A percentile compares a stretch with the other conserved stretches of the same genome.
Conservation (phyloP, 31 red algal species). For the Porphyra umbilicalis region DNA sequence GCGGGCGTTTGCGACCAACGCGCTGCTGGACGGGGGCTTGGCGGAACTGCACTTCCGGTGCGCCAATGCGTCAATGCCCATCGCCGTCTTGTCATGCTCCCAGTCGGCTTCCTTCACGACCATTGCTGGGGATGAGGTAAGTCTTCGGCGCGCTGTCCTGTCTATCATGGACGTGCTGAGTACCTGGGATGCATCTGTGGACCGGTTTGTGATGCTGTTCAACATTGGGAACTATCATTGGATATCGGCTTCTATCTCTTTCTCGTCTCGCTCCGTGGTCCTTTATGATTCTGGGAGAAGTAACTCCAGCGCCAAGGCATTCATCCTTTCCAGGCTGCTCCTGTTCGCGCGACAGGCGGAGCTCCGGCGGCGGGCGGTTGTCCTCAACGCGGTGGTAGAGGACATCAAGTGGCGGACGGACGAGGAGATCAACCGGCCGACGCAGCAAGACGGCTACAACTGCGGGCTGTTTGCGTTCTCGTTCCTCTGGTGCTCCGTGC, state of each 20-base stretch:
- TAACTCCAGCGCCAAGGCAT: background rate
- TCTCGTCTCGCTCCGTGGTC: background rate
- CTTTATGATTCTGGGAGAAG: background rate
- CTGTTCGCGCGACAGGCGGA: background rate
- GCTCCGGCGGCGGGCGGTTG: background rate
- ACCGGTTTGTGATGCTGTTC: background rate
- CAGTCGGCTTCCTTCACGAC: background rate
- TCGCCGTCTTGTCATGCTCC: background rate
- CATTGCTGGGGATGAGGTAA: background rate
- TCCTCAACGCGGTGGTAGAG: too few species aligned
- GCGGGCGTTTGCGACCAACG: background rate
- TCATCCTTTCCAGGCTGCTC: background rate
- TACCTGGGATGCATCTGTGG: background rate
- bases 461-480: background rate
- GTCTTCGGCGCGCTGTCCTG: background rate
- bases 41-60: background rate
- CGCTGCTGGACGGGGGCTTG: background rate
- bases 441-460: background rate
- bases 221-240: background rate
- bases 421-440: background rate
- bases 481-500: background rate
- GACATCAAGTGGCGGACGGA: background rate
- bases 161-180: background rate
- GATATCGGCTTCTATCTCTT: background rate
- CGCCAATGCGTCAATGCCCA: background rate